These are phyloP conservation scores for Lachancea waltii DNA, from an alignment of 805 yeast species.

Conservation along the genomic window DNA sequence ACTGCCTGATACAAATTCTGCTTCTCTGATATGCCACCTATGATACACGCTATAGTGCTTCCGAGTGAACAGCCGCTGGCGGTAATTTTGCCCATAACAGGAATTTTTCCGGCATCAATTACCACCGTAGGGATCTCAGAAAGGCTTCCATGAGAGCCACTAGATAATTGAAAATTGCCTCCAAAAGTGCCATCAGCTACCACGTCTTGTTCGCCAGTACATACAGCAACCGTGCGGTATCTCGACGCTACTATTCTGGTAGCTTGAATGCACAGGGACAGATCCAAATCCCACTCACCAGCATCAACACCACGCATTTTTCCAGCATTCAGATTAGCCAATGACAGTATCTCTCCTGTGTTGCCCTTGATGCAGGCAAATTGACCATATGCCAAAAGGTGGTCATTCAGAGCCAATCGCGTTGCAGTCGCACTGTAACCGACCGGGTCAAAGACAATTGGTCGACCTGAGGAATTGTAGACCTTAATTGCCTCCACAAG, in stretches of 20 bases:
- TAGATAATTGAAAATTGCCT: conserved; percentile 19
- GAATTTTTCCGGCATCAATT: conserved; percentile 50
- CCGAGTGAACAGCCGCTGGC: conserved; percentile 85
- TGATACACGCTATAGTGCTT: conserved; percentile 54
- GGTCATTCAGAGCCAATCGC: conserved; percentile 43
- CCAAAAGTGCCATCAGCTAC: conserved; percentile 40
- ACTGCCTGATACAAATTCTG: conserved; percentile 40
- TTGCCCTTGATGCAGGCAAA: conserved; percentile 76
- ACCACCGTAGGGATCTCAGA: conserved; percentile 28
- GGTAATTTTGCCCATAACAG: conserved; percentile 59
- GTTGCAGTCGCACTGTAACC: conserved; percentile 77
- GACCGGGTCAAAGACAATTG: conserved; percentile 85
- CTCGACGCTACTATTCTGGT: conserved; percentile 45
- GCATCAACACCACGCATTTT: conserved; percentile 74
- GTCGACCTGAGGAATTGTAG: conserved; percentile 51
- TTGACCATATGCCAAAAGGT: conserved; percentile 50
- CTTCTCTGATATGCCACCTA: conserved; percentile 39
- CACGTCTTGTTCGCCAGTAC: conserved; percentile 58
- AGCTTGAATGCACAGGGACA: conserved; percentile 32
- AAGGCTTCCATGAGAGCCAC: conserved; percentile 13
- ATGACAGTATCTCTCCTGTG: conserved; percentile 64
- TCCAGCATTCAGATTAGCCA: conserved; percentile 42
- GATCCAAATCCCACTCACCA: conserved; percentile 19
- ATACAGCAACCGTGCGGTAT: conserved; percentile 55
- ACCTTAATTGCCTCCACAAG: conserved; percentile 47